phyloP scores from a whole-genome alignment of 2,329 filamentous ascomycete genomes.

The Leptographium flavum region DNA sequence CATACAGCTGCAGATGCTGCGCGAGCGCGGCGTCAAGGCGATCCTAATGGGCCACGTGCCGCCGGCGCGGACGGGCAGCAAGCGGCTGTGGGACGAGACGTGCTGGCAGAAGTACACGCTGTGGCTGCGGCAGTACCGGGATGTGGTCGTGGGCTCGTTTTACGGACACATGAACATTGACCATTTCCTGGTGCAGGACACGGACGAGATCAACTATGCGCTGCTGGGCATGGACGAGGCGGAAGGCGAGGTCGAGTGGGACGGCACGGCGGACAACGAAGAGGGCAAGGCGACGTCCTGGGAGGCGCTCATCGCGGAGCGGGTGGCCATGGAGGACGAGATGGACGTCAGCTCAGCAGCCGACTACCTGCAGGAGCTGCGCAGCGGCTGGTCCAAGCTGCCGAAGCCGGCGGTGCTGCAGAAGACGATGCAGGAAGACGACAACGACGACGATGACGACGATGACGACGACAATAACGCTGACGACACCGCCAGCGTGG shows the following conservation, averaged over 20 bases:
- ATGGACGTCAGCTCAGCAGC: constrained; percentile 52
- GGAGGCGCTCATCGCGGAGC: constrained; percentile 9
- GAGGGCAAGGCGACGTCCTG: not conserved
- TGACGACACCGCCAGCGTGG: constrained; percentile 13
- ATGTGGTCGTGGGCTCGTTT: constrained; percentile 65
- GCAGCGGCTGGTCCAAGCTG: constrained; percentile 63
- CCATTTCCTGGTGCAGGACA: constrained; percentile 88
- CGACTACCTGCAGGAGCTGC: constrained; percentile 67
- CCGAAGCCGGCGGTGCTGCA: constrained; percentile 30
- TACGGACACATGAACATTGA: constrained; percentile 99
- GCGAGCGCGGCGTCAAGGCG: constrained; percentile 77
- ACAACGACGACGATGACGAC: constrained; percentile 11
- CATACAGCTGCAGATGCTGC: constrained; percentile 71
- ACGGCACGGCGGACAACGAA: not conserved
- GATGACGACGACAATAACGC: constrained; percentile 12
- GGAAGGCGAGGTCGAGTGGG: constrained; percentile 3
- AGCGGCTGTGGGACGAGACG: constrained; percentile 85
- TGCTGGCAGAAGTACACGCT: constrained; percentile 97
- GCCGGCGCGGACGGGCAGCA: constrained; percentile 71
- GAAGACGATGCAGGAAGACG: constrained; percentile 7
- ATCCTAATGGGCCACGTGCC: constrained; percentile 92
- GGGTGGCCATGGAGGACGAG: constrained; percentile 31
- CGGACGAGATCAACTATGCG: constrained; percentile 54
- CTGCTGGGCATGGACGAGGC: constrained; percentile 18
- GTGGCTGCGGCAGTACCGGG: constrained; percentile 81